Evolutionary conservation across 768 basidiomycete genomes (phyloP), one percentile per base, ranked within the genome.

Genomic region (Boletus rufocinnamomeus): DNA sequence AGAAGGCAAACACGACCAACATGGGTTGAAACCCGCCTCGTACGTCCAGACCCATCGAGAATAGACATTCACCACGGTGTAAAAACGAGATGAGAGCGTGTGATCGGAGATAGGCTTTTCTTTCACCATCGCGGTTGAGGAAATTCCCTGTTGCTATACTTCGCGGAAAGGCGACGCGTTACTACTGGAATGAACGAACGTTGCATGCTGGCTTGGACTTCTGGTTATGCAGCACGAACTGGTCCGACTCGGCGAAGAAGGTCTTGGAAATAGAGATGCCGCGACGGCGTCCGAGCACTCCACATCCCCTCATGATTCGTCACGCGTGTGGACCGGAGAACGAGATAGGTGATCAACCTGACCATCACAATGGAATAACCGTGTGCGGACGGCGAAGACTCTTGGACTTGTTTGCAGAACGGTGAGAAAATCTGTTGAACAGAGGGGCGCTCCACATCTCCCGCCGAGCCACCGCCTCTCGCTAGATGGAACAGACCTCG

Each of bases 1-100:
- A 50, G 34, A 21, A 49, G 30, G 46, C 43, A 56, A 46, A 61
- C 41, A 50, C 57, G 41, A 57, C 44, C 10, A 52, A 32, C 41
- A 47, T 34, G 41, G 54, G 30, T 45, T 43, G 49, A 40, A 54
- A 57, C 37, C 47, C 25, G 59, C 48, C 40, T 28, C 27, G 76
- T 77, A 67, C 64, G 83, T 84, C 81, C 73, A 87, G 79, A 52
- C 78, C 43, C 77, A 58, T 85, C 86, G 62, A 88, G 75, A 16
- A 84, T 66, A 0, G 86, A 48, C 83, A 9, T 85, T 86, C 35
- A 86, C 65, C 9, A 83, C 78, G 32, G 82, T 84, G 72, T 88
- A 84, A 28, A 69, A 58, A 50, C 30, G 50, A 71, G 60, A 41
- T 59, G 62, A 50, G 67, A 67, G 25, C 59, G 56, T 37, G 60